Conservation (phyloP, 1,139 yeast genomes). For the Groenewaldozyma auringiensis region DNA sequence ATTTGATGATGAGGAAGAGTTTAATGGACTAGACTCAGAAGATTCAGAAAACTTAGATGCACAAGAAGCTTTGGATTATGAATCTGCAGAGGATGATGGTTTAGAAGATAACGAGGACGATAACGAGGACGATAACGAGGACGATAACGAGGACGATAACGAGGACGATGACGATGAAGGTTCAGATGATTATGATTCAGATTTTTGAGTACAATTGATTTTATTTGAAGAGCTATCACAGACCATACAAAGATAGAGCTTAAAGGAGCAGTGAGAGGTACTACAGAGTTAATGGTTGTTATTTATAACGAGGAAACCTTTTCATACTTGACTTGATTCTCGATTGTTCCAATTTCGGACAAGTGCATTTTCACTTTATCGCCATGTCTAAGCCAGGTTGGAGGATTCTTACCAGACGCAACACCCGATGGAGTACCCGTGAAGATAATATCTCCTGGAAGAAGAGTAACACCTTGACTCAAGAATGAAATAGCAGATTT, state of each 20-base stretch:
- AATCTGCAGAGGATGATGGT: background rate
- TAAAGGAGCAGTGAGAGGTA: too few relatives aligned
- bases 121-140: constrained; percentile 4
- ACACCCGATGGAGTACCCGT: constrained; percentile 53
- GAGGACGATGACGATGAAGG: background rate
- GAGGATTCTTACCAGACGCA: constrained; percentile 39
- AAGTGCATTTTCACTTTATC: constrained; percentile 40
- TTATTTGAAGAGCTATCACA: too few relatives aligned
- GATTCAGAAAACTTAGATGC: background rate
- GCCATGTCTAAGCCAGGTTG: constrained; percentile 38
- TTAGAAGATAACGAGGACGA: background rate
- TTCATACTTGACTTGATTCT: constrained; percentile 24
- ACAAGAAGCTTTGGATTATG: background rate
- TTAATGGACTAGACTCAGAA: too few relatives aligned
- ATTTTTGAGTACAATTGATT: background rate
- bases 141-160: background rate
- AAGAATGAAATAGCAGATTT: constrained; percentile 41
- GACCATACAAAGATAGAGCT: too few relatives aligned
- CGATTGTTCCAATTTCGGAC: constrained; percentile 40
- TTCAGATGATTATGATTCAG: background rate
- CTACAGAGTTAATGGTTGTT: too few relatives aligned
- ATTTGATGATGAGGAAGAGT: background rate
- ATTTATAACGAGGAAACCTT: background rate
- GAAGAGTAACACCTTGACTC: constrained; percentile 45
- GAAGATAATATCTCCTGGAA: constrained; percentile 44